A percentile compares a stretch with the other conserved stretches of the same genome.
Conservation (phyloP, 495 filamentous ascomycete species). For the Glonium stellatum region DNA sequence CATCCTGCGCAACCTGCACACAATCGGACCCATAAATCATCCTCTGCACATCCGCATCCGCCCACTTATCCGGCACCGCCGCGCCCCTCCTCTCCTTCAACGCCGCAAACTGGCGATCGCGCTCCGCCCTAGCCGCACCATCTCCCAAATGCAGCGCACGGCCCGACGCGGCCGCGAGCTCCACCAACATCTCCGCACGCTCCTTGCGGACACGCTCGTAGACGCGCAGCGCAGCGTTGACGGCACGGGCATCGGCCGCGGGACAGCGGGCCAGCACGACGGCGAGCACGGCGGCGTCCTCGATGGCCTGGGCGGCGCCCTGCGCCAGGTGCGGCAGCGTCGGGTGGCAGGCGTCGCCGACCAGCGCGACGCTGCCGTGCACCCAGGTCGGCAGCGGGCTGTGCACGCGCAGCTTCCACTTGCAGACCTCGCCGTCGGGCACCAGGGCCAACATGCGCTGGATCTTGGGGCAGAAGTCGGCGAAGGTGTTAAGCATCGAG, state of each 20-base stretch:
- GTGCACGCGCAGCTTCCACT: constrained; percentile 73
- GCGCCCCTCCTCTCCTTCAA: constrained; percentile 52
- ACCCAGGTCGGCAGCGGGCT: constrained; percentile 65
- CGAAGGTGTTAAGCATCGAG: constrained; percentile 59
- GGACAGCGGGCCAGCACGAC: constrained; percentile 54
- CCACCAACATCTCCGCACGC: constrained; percentile 61
- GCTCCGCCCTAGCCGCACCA: constrained; percentile 66
- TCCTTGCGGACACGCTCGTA: constrained; percentile 70
- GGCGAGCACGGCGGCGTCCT: constrained; percentile 67
- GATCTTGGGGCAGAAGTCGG: constrained; percentile 67
- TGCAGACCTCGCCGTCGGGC: constrained; percentile 71
- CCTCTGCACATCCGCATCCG: constrained; percentile 67
- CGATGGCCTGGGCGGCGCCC: constrained; percentile 75
- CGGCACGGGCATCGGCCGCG: constrained; percentile 44
- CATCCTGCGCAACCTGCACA: no score
- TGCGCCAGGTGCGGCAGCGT: constrained; percentile 71
- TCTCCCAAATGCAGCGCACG: constrained; percentile 66
- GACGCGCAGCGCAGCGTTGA: constrained; percentile 59
- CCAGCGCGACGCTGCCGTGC: constrained; percentile 54
- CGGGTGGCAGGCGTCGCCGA: constrained; percentile 72
- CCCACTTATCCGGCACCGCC: constrained; percentile 76
- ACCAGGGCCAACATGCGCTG: constrained; percentile 67
- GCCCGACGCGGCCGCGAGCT: constrained; percentile 59
- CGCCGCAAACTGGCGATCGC: constrained; percentile 63
- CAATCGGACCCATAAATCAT: constrained; percentile 70